Percentiles rank a stretch among this genome's conserved stretches.
phyloP scores from a whole-genome alignment of 495 filamentous ascomycete species.

The Hypoxylon fragiforme region DNA sequence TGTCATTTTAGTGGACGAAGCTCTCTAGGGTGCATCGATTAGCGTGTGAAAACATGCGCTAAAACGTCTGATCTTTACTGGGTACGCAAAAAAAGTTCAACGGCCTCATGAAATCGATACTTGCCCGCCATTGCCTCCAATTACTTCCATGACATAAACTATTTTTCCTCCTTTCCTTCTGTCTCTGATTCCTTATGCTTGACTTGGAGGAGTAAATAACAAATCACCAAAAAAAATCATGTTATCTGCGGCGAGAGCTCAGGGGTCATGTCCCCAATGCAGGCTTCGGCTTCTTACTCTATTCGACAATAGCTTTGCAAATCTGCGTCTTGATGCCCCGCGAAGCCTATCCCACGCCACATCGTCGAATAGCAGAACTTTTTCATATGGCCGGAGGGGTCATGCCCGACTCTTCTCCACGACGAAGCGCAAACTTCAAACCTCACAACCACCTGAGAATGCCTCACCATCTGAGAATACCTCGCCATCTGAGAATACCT shows the following conservation, averaged over 20 bases:
- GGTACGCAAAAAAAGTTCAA: too few species aligned
- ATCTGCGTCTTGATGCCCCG: constrained; percentile 13
- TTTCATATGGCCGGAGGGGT: constrained; percentile 18
- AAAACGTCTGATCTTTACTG: too few species aligned
- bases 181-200: too few species aligned
- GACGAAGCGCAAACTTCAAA: constrained; percentile 34
- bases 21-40: constrained; percentile 3
- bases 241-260: constrained; percentile 51
- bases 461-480: too few species aligned
- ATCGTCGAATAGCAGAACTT: constrained; percentile 21
- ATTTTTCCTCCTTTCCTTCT: not conserved
- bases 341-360: constrained; percentile 12
- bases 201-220: too few species aligned
- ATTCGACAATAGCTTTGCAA: constrained; percentile 45
- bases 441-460: constrained; percentile 15
- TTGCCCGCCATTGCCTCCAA: constrained; percentile 3
- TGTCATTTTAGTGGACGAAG: constrained; percentile 18
- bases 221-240: constrained; percentile 33
- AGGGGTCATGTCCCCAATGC: constrained; percentile 53
- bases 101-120: too few species aligned
- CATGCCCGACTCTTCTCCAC: constrained; percentile 46
- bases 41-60: too few species aligned
- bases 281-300: constrained; percentile 51
- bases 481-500: too few species aligned
- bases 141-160: too few species aligned